Percentiles rank a stretch among this genome's conserved stretches.
These are phyloP conservation scores for Pulveroboletus sp. DNA, from an alignment of 1,284 basidiomycete species.

Conservation along the genomic window DNA sequence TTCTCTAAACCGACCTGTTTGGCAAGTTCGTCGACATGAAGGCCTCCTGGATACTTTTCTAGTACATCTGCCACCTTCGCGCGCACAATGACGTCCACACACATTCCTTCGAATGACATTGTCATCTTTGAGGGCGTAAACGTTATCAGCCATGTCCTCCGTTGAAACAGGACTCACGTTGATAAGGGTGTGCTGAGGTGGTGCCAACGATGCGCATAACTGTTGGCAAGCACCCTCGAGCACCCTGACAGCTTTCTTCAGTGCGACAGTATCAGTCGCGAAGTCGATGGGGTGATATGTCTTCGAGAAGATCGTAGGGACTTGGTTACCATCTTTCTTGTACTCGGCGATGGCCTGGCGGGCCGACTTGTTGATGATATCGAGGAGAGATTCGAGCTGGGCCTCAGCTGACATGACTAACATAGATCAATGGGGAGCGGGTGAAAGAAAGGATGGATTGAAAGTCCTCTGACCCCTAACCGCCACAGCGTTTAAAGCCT, in stretches of 20 bases:
- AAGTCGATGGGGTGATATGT: too few relatives aligned
- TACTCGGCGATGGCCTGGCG: too few relatives aligned
- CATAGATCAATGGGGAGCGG: too few relatives aligned
- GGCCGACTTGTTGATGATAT: constrained; percentile 16
- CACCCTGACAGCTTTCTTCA: too few relatives aligned
- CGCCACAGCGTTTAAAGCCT: too few relatives aligned
- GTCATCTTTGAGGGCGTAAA: constrained; percentile 10
- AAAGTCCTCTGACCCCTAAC: too few relatives aligned
- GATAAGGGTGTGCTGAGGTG: constrained; percentile 17
- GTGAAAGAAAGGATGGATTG: too few relatives aligned
- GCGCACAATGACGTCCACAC: constrained; percentile 18
- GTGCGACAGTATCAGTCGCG: too few relatives aligned
- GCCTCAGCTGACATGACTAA: constrained; percentile 24
- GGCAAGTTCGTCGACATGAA: constrained; percentile 9
- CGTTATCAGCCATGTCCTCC: neutral
- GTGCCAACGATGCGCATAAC: too few relatives aligned
- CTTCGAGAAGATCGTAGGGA: too few relatives aligned
- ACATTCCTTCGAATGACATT: constrained; percentile 26
- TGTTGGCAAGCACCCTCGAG: too few relatives aligned
- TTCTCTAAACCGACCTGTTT: constrained; percentile 23
- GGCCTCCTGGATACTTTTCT: constrained; percentile 20
- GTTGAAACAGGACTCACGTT: constrained; percentile 21
- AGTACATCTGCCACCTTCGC: constrained; percentile 2
- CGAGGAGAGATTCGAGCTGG: constrained; percentile 24
- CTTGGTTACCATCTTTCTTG: too few relatives aligned